Evolutionary conservation across 2,329 filamentous ascomycete genomes (phyloP), one percentile per base, ranked within the genome.

Genomic region (Metarhizium guizhouense): DNA sequence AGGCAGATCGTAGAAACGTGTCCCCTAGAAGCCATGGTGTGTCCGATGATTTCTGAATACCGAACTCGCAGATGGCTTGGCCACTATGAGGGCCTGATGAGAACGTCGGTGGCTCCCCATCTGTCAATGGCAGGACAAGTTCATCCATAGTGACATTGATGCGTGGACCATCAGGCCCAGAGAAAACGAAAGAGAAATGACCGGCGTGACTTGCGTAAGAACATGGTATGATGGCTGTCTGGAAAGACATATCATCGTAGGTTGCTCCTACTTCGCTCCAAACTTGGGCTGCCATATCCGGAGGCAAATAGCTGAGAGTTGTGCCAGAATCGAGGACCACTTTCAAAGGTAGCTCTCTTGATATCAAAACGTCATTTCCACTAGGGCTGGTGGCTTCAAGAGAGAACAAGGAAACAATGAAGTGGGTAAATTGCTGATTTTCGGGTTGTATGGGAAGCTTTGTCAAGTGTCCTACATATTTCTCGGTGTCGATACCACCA

Each of bases 401-500:
- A 0, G 76, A 78, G 0, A 76, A 79, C 59, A 83, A 56, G 25
- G 72, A 65, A 5, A 83, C 76, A 4, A 69, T 63, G 57, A 82
- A 81, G 7, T 79, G 74, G 29, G 70, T 72, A 57, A 72, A 77
- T 62, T 59, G 52, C 74, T 53, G 51, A 74, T 67, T 56, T 71
- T 65, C 54, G 76, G 60, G 54, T 4, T 70, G 73, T 58, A 90
- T 75, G 16, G 85, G 76, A 32, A 91, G 74, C 6, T 77, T 80
- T 49, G 77, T 76, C 36, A 92, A 75, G 2, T 80, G 68, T 51
- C 87, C 88, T 0, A 75, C 67, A 70, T 84, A 94, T 66, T 92
- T 92, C 57, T 78, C 80, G 0, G 82, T 88, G 66, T 93, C 88
- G 57, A 92, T 83, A n/a, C 87, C 89, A 43, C 89, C 89, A 61